phyloP scores from a whole-genome alignment of 139 green algal species.

The Chlamydomonas eustigma region DNA sequence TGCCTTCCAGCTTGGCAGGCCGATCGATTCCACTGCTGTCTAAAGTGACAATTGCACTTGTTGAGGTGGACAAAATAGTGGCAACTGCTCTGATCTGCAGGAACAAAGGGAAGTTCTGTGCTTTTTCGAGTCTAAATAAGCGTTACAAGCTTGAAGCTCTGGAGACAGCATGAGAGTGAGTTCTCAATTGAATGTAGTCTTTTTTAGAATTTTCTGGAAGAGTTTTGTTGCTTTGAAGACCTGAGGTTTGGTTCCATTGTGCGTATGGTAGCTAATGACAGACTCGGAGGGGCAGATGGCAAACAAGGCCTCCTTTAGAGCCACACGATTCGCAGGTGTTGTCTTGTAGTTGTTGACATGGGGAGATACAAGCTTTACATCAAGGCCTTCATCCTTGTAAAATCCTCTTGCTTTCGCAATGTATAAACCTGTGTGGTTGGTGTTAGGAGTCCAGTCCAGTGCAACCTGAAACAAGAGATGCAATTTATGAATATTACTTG shows the following conservation, averaged over 20 bases:
- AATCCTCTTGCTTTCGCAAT: constrained; percentile 46
- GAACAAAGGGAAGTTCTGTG: background rate
- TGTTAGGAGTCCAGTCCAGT: constrained; percentile 84
- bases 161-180: too few species aligned
- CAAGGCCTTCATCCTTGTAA: constrained; percentile 36
- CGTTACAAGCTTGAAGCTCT: too few species aligned
- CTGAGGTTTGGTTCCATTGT: constrained; percentile 41
- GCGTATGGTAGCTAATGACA: constrained; percentile 41
- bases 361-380: constrained; percentile 49
- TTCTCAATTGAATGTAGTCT: too few species aligned
- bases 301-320: constrained; percentile 36
- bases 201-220: too few species aligned
- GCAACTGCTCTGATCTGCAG: constrained; percentile 1
- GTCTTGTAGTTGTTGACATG: constrained; percentile 58
- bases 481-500: too few species aligned
- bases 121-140: too few species aligned
- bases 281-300: constrained; percentile 50
- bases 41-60: constrained; percentile 74
- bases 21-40: constrained; percentile 42
- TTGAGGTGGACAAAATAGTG: constrained; percentile 15
- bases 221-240: too few species aligned
- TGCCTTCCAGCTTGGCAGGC: constrained; percentile 69
- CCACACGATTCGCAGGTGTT: constrained; percentile 53
- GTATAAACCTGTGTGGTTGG: constrained; percentile 65
- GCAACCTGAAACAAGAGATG: constrained; percentile 37